Evolutionary conservation across 805 yeast species (phyloP), one percentile per base, ranked within the genome.

Genomic region (Metschnikowia proteae): DNA sequence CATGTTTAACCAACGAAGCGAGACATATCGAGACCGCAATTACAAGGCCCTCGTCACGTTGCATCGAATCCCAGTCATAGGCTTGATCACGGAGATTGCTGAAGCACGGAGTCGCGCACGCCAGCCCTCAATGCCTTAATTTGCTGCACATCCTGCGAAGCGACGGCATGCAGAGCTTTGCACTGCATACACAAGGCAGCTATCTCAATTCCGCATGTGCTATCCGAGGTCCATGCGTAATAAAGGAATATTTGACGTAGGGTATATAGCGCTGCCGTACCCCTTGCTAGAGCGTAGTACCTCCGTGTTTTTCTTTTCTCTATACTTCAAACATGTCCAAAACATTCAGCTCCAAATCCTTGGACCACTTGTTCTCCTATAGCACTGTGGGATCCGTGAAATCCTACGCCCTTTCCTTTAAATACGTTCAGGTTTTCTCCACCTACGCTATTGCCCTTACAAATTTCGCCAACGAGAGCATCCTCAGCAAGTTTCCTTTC

Each of bases 291-390:
- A 25, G 11, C 10, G 8, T 26, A n/a, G 39, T 8, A 7, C 4
- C 8, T 13, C n/a, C 27, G 5, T 26, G 5, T 6, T 13, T 10
- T 11, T n/a, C 10, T 38, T 17, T 23, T 23, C 22, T 22, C 7
- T 10, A 22, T 6, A 13, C 23, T 29, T 27, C 41, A 31, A 45
- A 5, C 40, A 56, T 55, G 60, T 51, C 65, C 22, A 60, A 56
- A 48, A 54, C 61, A 36, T 67, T 67, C 53, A 51, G 63, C 29
- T 70, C 75, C 40, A 60, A 65, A 53, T 56, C 74, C 11, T 39
- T 67, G 31, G 52, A 55, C 33, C 76, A 73, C 56, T 47, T 73
- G 42, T 53, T 56, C 35, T 57, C 66, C 3, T 73, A 72, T 58
- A 48, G 66, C 6, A 45, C 60, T n/a, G 66, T 71, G 34, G 50